Percentiles rank a stretch among this genome's conserved stretches.
These are phyloP conservation scores for Keithomyces neogunnii DNA, from an alignment of 2,329 filamentous ascomycete genomes.

Conservation along the genomic window DNA sequence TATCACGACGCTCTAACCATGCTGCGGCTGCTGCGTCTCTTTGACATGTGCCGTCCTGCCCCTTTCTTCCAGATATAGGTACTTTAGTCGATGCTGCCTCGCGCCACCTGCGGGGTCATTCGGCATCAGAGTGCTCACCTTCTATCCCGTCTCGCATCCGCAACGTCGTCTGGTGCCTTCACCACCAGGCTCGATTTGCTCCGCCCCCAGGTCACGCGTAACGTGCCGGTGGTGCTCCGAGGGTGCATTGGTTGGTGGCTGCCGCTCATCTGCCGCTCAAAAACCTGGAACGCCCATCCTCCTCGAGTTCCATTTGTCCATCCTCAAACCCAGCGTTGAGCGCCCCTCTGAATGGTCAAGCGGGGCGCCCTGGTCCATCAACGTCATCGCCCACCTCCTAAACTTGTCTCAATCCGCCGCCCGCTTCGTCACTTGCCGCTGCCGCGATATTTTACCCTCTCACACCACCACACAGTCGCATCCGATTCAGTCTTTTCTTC, in stretches of 20 bases:
- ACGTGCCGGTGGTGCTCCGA: not conserved
- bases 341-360: not conserved
- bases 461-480: not conserved
- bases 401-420: not conserved
- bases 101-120: not conserved
- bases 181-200: not conserved
- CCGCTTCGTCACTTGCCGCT: not conserved
- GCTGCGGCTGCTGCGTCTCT: not conserved
- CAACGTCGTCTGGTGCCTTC: not conserved
- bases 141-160: not conserved
- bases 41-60: not conserved
- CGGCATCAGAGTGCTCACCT: not conserved
- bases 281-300: slow-evolving; percentile 4
- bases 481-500: not conserved
- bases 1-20: not conserved
- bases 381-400: slow-evolving; percentile 8
- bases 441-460: not conserved
- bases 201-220: not conserved
- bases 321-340: not conserved
- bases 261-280: slow-evolving; percentile 2
- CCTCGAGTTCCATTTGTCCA: not conserved
- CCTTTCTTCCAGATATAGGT: not conserved
- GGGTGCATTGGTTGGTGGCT: not conserved
- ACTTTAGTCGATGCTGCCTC: not conserved
- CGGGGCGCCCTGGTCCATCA: slow-evolving; percentile 2